These are phyloP conservation scores for Chlorophyllum brunneum DNA, from an alignment of 768 basidiomycete genomes.

Conservation along the genomic window DNA sequence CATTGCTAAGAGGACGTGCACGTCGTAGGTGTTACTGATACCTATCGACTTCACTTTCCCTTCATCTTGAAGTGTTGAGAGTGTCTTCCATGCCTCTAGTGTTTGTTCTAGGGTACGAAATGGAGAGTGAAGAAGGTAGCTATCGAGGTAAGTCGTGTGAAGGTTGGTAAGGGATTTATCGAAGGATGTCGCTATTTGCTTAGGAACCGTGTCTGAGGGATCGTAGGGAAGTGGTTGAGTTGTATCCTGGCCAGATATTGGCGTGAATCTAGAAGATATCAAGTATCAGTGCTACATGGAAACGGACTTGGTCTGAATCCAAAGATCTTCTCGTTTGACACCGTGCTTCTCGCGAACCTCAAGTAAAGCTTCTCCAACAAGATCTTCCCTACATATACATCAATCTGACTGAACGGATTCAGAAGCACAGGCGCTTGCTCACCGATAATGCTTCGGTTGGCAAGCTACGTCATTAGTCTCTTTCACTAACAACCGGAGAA, in stretches of 20 bases:
- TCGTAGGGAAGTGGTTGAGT: constrained; percentile 74
- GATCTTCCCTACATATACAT: constrained; percentile 54
- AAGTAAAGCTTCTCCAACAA: constrained; percentile 72
- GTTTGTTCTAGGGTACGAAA: constrained; percentile 55
- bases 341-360: constrained; percentile 52
- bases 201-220: constrained; percentile 42
- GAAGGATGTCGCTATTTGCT: constrained; percentile 64
- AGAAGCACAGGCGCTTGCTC: constrained; percentile 9
- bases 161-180: constrained; percentile 64
- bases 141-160: constrained; percentile 70
- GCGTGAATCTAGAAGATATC: constrained; percentile 55
- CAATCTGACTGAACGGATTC: background rate
- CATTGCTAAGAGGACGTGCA: constrained; percentile 47
- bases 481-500: background rate
- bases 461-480: constrained; percentile 33
- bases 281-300: background rate
- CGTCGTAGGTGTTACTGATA: constrained; percentile 75
- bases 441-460: constrained; percentile 75
- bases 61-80: constrained; percentile 59
- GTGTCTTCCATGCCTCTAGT: constrained; percentile 62
- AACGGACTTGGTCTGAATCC: constrained; percentile 75
- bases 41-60: constrained; percentile 66
- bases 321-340: constrained; percentile 66
- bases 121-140: constrained; percentile 77
- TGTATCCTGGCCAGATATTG: constrained; percentile 68